Percentiles rank a stretch among this genome's conserved stretches.
These are phyloP conservation scores for Aspergillus bridgeri DNA, from an alignment of 495 filamentous ascomycete species.

Conservation along the genomic window DNA sequence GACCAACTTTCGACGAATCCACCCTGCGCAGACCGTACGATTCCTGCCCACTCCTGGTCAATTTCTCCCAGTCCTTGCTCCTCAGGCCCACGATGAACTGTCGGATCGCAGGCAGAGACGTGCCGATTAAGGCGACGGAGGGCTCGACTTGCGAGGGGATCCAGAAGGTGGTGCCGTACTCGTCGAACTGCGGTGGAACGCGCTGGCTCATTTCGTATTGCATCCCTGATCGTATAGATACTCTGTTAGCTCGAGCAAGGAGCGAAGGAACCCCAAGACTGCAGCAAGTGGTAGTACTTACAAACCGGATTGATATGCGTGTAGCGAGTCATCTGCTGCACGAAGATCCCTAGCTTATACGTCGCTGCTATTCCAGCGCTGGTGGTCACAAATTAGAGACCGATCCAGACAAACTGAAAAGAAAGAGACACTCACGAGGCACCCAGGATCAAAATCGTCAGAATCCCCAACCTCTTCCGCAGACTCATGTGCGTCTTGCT, in stretches of 20 bases:
- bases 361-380: conserved; percentile 1
- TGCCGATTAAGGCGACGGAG: neutral
- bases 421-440: neutral
- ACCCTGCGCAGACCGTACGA: no score
- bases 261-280: no score
- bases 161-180: neutral
- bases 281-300: no score
- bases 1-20: no score
- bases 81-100: neutral
- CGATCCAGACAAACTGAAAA: no score
- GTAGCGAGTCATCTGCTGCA: neutral
- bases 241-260: no score
- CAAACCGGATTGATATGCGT: neutral
- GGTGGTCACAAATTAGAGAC: no score
- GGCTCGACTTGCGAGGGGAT: neutral
- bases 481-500: neutral
- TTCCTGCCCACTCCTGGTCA: no score
- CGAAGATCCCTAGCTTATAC: conserved; percentile 1
- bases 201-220: neutral
- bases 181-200: conserved; percentile 1
- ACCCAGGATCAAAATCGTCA: neutral
- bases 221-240: neutral
- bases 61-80: neutral
- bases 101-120: conserved; percentile 4
- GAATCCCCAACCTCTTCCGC: neutral